Evolutionary conservation across 2,329 filamentous ascomycete species (phyloP).

Genomic region (Aspergillus persii): DNA sequence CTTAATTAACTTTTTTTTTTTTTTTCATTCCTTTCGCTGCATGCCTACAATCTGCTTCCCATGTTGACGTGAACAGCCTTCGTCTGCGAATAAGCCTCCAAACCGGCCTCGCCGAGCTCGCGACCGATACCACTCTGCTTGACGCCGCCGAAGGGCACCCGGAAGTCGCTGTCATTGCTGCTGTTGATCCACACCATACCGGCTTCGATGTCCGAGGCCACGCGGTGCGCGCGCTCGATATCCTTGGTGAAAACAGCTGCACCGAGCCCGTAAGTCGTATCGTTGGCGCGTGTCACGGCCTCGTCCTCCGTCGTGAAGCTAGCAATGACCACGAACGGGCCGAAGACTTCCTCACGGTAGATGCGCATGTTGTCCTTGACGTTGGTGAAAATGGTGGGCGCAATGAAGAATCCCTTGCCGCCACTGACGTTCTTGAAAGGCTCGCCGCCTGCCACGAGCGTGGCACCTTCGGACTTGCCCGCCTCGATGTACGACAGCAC

Average conservation of each 20-base stretch:
- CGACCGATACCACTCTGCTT: conserved; percentile 63
- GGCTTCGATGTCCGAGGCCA: conserved; percentile 57
- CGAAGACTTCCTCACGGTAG: conserved; percentile 63
- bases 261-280: conserved; percentile 44
- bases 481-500: conserved; percentile 68
- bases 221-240: conserved; percentile 60
- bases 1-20: too few relatives aligned
- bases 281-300: conserved; percentile 57
- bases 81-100: conserved; percentile 61
- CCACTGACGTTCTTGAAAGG: conserved; percentile 52
- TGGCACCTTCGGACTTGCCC: conserved; percentile 70
- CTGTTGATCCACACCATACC: conserved; percentile 72
- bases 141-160: conserved; percentile 60
- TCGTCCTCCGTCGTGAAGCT: conserved; percentile 61
- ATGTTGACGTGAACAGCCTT: conserved; percentile 53
- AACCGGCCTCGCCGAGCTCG: conserved; percentile 59
- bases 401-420: conserved; percentile 65
- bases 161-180: conserved; percentile 48
- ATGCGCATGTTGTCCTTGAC: conserved; percentile 59
- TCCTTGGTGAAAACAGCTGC: conserved; percentile 49
- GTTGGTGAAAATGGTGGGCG: conserved; percentile 58
- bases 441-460: conserved; percentile 62
- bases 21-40: background rate
- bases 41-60: conserved; percentile 37
- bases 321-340: conserved; percentile 59